Base-by-base conservation (phyloP, 495 filamentous ascomycete species). In the Aeminium ludgeri region DNA sequence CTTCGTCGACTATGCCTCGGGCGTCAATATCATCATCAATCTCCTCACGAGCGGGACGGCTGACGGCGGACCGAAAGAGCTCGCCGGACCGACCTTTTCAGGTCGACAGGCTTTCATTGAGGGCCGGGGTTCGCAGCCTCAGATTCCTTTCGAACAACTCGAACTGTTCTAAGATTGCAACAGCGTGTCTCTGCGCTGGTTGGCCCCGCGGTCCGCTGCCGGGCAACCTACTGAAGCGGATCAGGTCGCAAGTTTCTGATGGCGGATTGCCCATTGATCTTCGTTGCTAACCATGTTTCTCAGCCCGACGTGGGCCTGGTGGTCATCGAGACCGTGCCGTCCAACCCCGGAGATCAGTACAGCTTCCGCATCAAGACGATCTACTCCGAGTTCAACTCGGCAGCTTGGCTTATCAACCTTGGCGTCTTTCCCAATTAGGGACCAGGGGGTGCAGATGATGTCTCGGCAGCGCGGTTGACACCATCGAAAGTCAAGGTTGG, bases 331-430 rank as follows among this genome's bases (percentile, higher is more conserved):
- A 25, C 27, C 19, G 40, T 41, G 6, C 40, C 34, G 10, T 27
- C 40, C 30, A 33, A 43, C 15, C 15, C 27, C 16, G 30, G 31
- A 29, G 36, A 34, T 34, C 2, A 10, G 2, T 47, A 36, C 39
- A 30, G 25, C 15, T 48, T 27, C 28, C 39, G 45, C 19, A 39
- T 48, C 36, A 38, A 44, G 19, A 32, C 16, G 1, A 18, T 48
- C 10, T 48, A 43, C 36, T 41, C 37, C 13, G 44, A 46, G 34
- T 46, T 46, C 44, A 46, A 46, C 32, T 18, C 37, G 20, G 44
- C 37, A 13, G 44, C 44, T 5, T 46, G 44, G 44, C 19, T 46
- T 2, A 38, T 46, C 38, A 46, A 46, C 37, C 19, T 34, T 10
- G 44, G 44, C n/a, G 17, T 46, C 32, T 46, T 40, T 4, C 23